Evolutionary conservation across 306 rosid genomes (phyloP).

Genomic region (Amphicarpaea edgeworthii): DNA sequence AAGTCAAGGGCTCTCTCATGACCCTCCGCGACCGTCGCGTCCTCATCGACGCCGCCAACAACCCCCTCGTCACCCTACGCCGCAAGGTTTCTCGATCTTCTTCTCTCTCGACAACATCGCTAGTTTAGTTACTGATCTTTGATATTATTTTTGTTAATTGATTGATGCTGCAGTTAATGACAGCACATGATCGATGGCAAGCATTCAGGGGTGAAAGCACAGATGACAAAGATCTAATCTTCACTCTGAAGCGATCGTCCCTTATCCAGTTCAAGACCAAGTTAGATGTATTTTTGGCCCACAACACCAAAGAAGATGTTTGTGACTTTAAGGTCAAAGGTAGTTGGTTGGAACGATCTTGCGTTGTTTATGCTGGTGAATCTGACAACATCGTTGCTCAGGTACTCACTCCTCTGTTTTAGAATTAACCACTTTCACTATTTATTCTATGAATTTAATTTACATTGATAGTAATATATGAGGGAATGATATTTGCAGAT

Average conservation of each 20-base stretch:
- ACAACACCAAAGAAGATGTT: conserved; percentile 49
- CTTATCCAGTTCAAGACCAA: conserved; percentile 49
- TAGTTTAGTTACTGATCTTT: too few relatives aligned
- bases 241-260: conserved; percentile 52
- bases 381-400: conserved; percentile 56
- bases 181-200: conserved; percentile 59
- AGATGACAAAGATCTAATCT: conserved; percentile 41
- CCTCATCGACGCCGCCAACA: conserved; percentile 54
- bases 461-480: too few relatives aligned
- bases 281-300: conserved; percentile 58
- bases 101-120: too few relatives aligned
- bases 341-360: conserved; percentile 63
- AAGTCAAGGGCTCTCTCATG: conserved; percentile 51
- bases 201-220: conserved; percentile 64
- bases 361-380: conserved; percentile 62
- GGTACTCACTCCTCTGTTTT: conserved; percentile 15
- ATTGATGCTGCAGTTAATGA: conserved; percentile 41
- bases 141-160: too few relatives aligned
- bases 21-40: conserved; percentile 49
- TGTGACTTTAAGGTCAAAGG: conserved; percentile 67
- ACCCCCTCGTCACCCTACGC: conserved; percentile 51
- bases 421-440: not conserved
- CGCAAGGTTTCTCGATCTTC: conserved; percentile 46
- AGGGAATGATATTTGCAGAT: conserved; percentile 51
- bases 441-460: too few relatives aligned